These are phyloP conservation scores for Chaetomium globosum DNA, from an alignment of 2,329 filamentous ascomycete species.

Conservation along the genomic window DNA sequence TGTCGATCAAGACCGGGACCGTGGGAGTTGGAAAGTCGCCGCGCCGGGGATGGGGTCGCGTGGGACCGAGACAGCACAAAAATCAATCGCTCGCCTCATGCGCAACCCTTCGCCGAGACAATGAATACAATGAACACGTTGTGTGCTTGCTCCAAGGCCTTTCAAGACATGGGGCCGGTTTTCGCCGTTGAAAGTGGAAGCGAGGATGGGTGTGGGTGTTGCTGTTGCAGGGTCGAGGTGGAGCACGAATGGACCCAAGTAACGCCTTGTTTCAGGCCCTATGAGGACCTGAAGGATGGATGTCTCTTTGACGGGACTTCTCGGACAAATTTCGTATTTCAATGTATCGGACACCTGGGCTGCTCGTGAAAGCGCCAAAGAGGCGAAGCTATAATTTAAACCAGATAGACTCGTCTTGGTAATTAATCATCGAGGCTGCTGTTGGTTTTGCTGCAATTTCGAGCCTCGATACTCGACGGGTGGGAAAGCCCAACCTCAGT, in stretches of 20 bases:
- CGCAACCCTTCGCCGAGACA: slow-evolving; percentile 7
- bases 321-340: not conserved
- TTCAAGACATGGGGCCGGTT: slow-evolving; percentile 22
- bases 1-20: not conserved
- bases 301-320: not conserved
- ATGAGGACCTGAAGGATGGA: not conserved
- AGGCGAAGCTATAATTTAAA: not conserved
- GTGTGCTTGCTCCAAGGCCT: slow-evolving; percentile 3
- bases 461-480: not conserved
- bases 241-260: not conserved
- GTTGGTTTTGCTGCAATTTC: slow-evolving; percentile 5
- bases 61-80: slow-evolving; percentile 1
- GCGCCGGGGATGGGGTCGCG: slow-evolving; percentile 12
- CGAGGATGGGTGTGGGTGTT: not conserved
- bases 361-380: not conserved
- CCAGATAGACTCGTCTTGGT: not conserved
- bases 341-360: not conserved
- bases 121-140: slow-evolving; percentile 6
- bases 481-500: slow-evolving; percentile 15
- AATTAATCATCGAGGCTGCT: not conserved
- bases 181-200: slow-evolving; percentile 12
- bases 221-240: slow-evolving; percentile 22
- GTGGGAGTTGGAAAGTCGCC: not conserved
- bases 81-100: slow-evolving; percentile 21
- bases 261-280: slow-evolving; percentile 5